Conservation (phyloP, 352 stramenopile genomes). For the Thalassiosira sp. region DNA sequence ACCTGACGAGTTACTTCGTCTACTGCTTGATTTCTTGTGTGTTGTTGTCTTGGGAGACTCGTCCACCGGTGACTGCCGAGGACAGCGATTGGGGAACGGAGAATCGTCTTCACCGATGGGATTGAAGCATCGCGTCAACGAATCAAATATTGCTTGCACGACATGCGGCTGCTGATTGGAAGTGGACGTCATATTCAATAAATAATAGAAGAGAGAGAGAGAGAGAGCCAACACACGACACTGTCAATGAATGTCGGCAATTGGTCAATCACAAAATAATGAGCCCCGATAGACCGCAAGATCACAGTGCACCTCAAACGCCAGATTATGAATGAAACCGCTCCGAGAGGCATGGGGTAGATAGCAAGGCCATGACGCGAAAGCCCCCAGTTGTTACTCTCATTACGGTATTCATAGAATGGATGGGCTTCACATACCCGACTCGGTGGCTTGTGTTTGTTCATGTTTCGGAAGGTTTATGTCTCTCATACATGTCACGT, state of each 20-base stretch:
- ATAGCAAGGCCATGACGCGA: no score
- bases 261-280: no score
- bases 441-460: no score
- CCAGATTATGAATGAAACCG: no score
- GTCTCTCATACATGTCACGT: background rate
- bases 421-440: no score
- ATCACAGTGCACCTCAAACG: no score
- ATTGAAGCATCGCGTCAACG: conserved; percentile 19
- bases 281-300: no score
- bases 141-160: conserved; percentile 9
- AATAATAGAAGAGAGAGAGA: background rate
- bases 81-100: conserved; percentile 1
- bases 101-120: conserved; percentile 4
- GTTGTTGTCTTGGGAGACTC: background rate
- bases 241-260: no score
- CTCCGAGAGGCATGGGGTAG: no score
- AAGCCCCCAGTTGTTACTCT: no score
- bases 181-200: conserved; percentile 1
- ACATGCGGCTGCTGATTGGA: conserved; percentile 7
- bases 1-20: background rate
- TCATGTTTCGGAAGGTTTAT: background rate
- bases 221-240: background rate
- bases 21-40: background rate
- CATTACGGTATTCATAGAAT: no score
- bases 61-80: background rate